phyloP scores from a whole-genome alignment of 805 yeast genomes.

The Lipomyces chichibuensis region DNA sequence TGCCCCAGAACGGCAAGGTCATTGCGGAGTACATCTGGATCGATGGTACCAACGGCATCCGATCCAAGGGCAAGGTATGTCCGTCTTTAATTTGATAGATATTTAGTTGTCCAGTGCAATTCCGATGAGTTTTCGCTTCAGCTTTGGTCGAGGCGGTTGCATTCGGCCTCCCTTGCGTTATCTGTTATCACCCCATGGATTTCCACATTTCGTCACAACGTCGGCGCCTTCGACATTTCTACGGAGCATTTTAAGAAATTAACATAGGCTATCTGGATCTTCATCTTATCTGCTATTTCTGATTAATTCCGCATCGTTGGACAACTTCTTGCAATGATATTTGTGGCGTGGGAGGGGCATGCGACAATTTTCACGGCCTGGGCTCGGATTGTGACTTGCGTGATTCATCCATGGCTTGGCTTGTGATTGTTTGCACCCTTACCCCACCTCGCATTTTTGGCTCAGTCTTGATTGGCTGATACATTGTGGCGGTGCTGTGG shows the following conservation, averaged over 20 bases:
- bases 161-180: background rate
- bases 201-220: background rate
- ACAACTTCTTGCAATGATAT: background rate
- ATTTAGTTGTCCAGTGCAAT: background rate
- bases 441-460: background rate
- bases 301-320: too few species aligned
- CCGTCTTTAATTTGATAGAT: background rate
- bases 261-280: background rate
- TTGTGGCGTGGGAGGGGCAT: background rate
- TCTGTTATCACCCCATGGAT: background rate
- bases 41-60: slow-evolving; percentile 84
- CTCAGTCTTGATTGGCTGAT: background rate
- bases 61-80: slow-evolving; percentile 76
- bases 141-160: background rate
- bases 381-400: background rate
- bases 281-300: background rate
- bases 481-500: background rate
- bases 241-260: background rate
- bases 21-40: slow-evolving; percentile 99
- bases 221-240: background rate
- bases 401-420: background rate
- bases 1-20: slow-evolving; percentile 82
- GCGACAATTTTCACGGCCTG: background rate
- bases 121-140: background rate
- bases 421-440: background rate